phyloP scores from a whole-genome alignment of 805 yeast species.

The Metschnikowia anglica region DNA sequence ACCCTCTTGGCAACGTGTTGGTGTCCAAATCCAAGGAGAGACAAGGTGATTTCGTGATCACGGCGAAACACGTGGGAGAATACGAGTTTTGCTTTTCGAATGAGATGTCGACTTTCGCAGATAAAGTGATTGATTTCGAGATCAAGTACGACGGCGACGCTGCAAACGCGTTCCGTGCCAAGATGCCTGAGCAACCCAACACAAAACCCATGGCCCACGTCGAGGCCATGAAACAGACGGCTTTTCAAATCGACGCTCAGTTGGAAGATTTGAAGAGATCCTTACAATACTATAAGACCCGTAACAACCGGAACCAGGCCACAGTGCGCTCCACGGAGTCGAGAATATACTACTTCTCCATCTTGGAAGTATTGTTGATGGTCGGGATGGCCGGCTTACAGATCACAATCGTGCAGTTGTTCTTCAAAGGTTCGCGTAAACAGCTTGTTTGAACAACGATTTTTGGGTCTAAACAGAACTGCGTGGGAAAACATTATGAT shows the following conservation, averaged over 20 bases:
- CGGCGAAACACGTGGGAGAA: constrained; percentile 68
- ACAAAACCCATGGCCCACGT: constrained; percentile 51
- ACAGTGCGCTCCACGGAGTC: constrained; percentile 80
- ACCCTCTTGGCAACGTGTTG: constrained; percentile 56
- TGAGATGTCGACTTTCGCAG: constrained; percentile 77
- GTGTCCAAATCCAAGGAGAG: constrained; percentile 59
- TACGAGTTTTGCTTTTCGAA: constrained; percentile 85
- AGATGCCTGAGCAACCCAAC: constrained; percentile 55
- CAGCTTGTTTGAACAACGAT: constrained; percentile 61
- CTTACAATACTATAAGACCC: constrained; percentile 80
- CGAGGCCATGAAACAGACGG: constrained; percentile 51
- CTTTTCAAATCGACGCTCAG: constrained; percentile 58
- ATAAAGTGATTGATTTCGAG: constrained; percentile 83
- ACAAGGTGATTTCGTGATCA: constrained; percentile 78
- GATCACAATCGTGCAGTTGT: constrained; percentile 63
- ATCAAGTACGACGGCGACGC: constrained; percentile 52
- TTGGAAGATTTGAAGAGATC: constrained; percentile 55
- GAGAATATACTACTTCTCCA: constrained; percentile 73
- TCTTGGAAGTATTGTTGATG: constrained; percentile 68
- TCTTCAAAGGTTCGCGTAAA: constrained; percentile 70
- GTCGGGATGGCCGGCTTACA: constrained; percentile 74
- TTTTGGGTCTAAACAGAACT: too few relatives aligned
- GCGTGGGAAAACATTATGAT: too few relatives aligned
- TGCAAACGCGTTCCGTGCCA: constrained; percentile 50
- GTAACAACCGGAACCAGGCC: constrained; percentile 88